phyloP scores from a whole-genome alignment of 352 stramenopile species.

The Hyaloperonospora brassicae region DNA sequence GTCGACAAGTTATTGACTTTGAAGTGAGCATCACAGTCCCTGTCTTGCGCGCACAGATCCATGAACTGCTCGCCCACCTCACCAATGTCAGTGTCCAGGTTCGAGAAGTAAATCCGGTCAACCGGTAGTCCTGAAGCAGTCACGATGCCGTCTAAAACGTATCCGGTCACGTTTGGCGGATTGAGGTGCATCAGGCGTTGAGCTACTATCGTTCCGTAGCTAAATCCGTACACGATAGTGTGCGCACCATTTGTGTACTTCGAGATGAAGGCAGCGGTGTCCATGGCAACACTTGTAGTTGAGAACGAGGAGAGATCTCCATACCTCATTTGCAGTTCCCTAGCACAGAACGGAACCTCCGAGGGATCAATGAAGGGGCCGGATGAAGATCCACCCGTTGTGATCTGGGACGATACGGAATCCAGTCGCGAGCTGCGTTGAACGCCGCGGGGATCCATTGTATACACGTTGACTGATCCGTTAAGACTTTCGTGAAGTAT shows the following conservation, averaged over 20 bases:
- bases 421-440: slow-evolving; percentile 30
- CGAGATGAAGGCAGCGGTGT: slow-evolving; percentile 1
- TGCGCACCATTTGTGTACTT: slow-evolving; percentile 27
- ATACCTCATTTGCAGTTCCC: slow-evolving; percentile 32
- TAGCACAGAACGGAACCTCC: slow-evolving; percentile 29
- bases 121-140: slow-evolving; percentile 29
- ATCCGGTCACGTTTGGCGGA: too few relatives aligned
- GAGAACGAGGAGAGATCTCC: slow-evolving; percentile 19
- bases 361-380: slow-evolving; percentile 14
- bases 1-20: neutral
- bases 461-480: slow-evolving; percentile 40
- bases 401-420: slow-evolving; percentile 31
- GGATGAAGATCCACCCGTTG: slow-evolving; percentile 27
- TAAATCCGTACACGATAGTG: slow-evolving; percentile 39
- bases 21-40: slow-evolving; percentile 19
- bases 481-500: slow-evolving; percentile 18
- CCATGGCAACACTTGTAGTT: too few relatives aligned
- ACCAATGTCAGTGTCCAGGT: slow-evolving; percentile 29
- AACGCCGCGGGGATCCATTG: slow-evolving; percentile 39
- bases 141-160: slow-evolving; percentile 33
- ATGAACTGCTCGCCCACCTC: slow-evolving; percentile 31
- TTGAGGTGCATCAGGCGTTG: slow-evolving; percentile 25
- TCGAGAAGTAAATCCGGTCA: slow-evolving; percentile 29
- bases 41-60: slow-evolving; percentile 12
- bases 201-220: slow-evolving; percentile 42